Evolutionary conservation across 768 basidiomycete genomes (phyloP), one percentile per base, ranked within the genome.

Genomic region (Suillus brevipes): DNA sequence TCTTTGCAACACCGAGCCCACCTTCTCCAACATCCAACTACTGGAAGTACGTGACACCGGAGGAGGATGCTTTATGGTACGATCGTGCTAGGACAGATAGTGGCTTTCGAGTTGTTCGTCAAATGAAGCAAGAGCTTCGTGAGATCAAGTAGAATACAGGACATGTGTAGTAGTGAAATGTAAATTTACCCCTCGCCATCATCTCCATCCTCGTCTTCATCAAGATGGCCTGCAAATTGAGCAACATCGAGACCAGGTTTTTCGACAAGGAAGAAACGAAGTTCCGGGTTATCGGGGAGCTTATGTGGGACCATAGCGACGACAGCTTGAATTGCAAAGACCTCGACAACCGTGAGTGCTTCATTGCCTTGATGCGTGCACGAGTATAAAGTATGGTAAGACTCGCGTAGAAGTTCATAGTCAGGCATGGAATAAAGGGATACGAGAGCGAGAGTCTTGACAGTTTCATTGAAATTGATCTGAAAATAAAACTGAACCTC

Each of bases 361-460:
- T 9, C 25, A 0, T 34, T 36, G 3, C 65, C 64, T 20, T 47
- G 57, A 23, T 66, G 40, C 14, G 40, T 62, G 58, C 65, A 66
- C 2, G 61, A 65, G 37, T 36, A 65, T 8, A 65, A 49, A 0
- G 61, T 57, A 18, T 61, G 14, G 20, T 45, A 59, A 1, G 50
- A 68, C 8, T 28, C 28, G 0, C 34, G 2, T 1, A 69, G 62
- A 16, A 75, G 47, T 0, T 61, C n/a, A 0, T 37, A 23, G 34
- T 76, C 64, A 1, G 75, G 74, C 3, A 25, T 47, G 2, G 71
- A 68, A 60, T 66, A 77, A 0, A 72, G 18, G 0, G 72, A 73
- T 7, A 75, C 52, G 5, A 77, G 20, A 8, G 73, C 73, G 18
- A 75, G 60, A n/a, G 47, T 49, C 5, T 60, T 40, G 23, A 56